Base-by-base conservation (phyloP, 1,284 basidiomycete genomes). In the Sutorius eximius region DNA sequence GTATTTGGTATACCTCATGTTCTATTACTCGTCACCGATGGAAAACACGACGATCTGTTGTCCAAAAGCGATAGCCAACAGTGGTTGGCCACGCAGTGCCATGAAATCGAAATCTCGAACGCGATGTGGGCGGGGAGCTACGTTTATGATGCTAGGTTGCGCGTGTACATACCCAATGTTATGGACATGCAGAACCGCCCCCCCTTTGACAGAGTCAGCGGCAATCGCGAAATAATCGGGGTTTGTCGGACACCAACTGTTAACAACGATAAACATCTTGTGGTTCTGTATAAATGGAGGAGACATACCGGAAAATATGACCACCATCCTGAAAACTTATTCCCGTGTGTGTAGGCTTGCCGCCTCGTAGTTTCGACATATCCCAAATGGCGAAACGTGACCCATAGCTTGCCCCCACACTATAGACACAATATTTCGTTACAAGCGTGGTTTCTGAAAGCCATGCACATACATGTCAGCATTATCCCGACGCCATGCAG, bases 81-180 rank as follows among this genome's bases (percentile, higher is more conserved):
- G 74, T 50, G 86, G 82, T 57, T 83, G 82, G 32, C 82, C 80
- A 32, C 72, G 72, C 34, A 77, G 60, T 10, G 78, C 75, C 49
- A 91, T 68, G 71, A 90, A 92, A 72, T 91, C 89, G 63, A 92
- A 89, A 65, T 89, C 85, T 45, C 80, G 77, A 37, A 91, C 75
- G 56, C 78, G 76, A 66, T 86, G 79, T 18, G 89, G 89, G 24
- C 79, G 78, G 24, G 81, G 75, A 22, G 78, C 78, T 50, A 91
- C 65, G 43, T 71, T 71, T 50, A 89, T 81, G 16, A 77, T 70
- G 11, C 79, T 82, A 22, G 89, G 86, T 59, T 82, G 79, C 24
- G 85, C 80, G 45, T 86, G 78, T 13, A 83, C 69, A 68, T 86
- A 87, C 49, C 76, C 75, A 42, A 77, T 74, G 60, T 87, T 87